Conservation (phyloP, 495 filamentous ascomycete genomes). For the Xylaria scruposa region DNA sequence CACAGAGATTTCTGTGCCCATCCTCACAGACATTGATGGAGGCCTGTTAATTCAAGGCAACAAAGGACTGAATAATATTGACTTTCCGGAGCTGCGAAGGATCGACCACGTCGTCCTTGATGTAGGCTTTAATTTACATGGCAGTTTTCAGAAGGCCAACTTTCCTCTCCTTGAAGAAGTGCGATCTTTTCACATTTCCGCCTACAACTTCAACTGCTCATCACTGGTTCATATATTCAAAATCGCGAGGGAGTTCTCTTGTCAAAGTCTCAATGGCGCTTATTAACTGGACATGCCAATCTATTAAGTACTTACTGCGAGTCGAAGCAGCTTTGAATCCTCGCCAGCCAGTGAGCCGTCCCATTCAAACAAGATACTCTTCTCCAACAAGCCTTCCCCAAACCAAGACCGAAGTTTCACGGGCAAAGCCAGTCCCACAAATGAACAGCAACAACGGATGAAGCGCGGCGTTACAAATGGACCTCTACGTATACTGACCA, state of each 20-base stretch:
- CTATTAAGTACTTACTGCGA: background rate
- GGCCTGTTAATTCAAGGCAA: background rate
- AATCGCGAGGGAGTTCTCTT: slow-evolving; percentile 18
- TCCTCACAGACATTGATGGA: slow-evolving; percentile 16
- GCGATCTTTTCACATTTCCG: background rate
- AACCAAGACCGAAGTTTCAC: background rate
- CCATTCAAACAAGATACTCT: background rate
- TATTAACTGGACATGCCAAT: background rate
- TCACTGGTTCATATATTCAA: slow-evolving; percentile 5
- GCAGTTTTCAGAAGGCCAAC: background rate
- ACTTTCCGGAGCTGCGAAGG: slow-evolving; percentile 8
- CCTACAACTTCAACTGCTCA: slow-evolving; percentile 3
- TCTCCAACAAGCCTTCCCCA: background rate
- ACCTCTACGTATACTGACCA: background rate
- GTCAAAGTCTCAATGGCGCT: background rate
- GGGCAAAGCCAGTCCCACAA: background rate
- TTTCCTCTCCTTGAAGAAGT: slow-evolving; percentile 21
- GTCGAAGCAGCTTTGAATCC: background rate
- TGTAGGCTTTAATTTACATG: background rate
- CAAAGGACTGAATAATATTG: background rate
- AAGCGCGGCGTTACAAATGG: background rate
- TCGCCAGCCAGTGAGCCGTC: background rate
- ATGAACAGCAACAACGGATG: background rate
- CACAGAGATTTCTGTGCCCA: background rate
- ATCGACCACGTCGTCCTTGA: background rate